Conservation (phyloP, 306 rosid species). For the Ceratonia siliqua region DNA sequence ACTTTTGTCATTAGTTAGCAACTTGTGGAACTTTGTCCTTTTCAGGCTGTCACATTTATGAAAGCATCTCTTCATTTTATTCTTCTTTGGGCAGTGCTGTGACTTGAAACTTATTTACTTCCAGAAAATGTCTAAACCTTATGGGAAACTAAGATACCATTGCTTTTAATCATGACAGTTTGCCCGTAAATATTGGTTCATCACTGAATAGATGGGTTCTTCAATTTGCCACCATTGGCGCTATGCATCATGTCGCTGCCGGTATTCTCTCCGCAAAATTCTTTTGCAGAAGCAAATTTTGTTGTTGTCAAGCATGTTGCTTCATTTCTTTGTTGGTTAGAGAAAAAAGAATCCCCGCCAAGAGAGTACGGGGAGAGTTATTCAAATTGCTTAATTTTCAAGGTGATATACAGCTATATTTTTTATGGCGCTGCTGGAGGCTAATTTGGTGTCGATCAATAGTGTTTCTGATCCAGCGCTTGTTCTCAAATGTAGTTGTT, state of each 20-base stretch:
- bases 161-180: conserved; percentile 41
- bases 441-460: conserved; percentile 15
- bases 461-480: conserved; percentile 27
- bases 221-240: conserved; percentile 35
- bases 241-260: conserved; percentile 38
- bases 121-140: not conserved
- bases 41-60: conserved; percentile 8
- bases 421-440: conserved; percentile 3
- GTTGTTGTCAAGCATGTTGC: conserved; percentile 48
- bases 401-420: conserved; percentile 23
- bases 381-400: conserved; percentile 27
- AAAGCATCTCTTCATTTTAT: not conserved
- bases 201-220: conserved; percentile 39
- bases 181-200: conserved; percentile 34
- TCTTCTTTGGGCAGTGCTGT: not conserved
- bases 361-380: not conserved
- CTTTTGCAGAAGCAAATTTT: conserved; percentile 45
- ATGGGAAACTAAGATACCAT: conserved; percentile 8
- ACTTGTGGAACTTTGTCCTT: conserved; percentile 14
- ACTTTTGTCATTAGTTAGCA: conserved; percentile 29
- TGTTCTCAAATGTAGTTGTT: conserved; percentile 18
- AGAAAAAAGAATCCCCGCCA: not conserved
- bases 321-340: conserved; percentile 12
- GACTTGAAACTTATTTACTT: conserved; percentile 16
- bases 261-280: conserved; percentile 40